These are phyloP conservation scores for Magnolia officinalis DNA, from an alignment of 164 flowering plant genomes.

Conservation along the genomic window DNA sequence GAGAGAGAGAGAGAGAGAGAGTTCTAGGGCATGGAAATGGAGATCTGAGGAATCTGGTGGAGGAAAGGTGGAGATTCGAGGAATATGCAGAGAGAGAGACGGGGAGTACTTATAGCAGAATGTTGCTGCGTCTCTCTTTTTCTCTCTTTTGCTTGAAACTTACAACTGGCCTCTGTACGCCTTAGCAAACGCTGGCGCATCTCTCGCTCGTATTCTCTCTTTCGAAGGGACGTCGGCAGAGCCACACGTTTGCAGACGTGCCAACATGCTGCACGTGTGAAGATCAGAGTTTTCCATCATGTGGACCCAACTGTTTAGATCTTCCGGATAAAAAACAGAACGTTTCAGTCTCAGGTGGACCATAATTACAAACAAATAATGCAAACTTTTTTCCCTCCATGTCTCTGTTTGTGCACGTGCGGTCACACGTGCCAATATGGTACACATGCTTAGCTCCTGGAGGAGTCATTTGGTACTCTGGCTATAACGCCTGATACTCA, in stretches of 20 bases:
- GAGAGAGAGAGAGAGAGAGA: neutral
- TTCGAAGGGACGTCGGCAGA: too few species aligned
- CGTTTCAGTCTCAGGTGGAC: too few species aligned
- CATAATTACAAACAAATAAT: too few species aligned
- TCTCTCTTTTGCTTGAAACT: conserved; percentile 7
- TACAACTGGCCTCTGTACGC: neutral
- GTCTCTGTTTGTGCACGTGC: too few species aligned
- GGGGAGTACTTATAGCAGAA: neutral
- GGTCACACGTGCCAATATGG: too few species aligned
- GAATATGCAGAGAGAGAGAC: conserved; percentile 1
- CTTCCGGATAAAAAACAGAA: too few species aligned
- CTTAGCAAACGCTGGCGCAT: conserved; percentile 1
- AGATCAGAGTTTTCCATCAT: neutral
- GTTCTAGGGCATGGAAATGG: neutral
- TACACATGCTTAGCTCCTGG: too few species aligned
- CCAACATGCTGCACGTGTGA: neutral
- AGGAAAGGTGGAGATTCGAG: neutral
- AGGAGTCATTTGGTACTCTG: too few species aligned
- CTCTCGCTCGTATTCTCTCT: neutral
- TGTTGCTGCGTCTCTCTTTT: neutral
- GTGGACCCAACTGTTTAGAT: too few species aligned
- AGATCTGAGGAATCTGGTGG: neutral
- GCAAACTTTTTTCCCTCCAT: too few species aligned
- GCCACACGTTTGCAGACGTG: neutral
- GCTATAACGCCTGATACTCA: too few species aligned